Conservation (phyloP, 2,329 filamentous ascomycete genomes). For the Teratosphaeria gauchensis region DNA sequence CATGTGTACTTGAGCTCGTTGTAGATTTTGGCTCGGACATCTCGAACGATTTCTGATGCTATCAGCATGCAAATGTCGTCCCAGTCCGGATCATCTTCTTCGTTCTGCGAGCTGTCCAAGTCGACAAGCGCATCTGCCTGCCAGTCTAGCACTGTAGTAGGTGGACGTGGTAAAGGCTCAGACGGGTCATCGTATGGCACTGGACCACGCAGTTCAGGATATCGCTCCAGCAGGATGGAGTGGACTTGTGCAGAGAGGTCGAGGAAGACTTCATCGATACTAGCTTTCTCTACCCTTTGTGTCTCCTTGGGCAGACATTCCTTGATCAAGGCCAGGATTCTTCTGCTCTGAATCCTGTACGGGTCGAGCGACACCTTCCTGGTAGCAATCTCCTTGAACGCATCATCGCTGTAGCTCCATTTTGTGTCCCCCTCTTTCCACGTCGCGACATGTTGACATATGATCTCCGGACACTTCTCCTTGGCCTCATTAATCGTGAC, state of each 20-base stretch:
- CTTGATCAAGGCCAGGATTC: constrained; percentile 71
- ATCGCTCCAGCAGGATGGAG: constrained; percentile 61
- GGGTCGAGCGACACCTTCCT: constrained; percentile 94
- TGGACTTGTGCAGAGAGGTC: constrained; percentile 83
- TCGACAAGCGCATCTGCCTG: constrained; percentile 71
- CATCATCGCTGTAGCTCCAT: constrained; percentile 84
- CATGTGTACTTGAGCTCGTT: constrained; percentile 76
- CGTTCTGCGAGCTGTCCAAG: constrained; percentile 60
- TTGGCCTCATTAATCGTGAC: constrained; percentile 71
- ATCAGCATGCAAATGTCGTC: constrained; percentile 83
- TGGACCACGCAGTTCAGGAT: constrained; percentile 58
- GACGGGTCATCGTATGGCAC: constrained; percentile 61
- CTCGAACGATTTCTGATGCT: constrained; percentile 78
- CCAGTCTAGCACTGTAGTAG: constrained; percentile 70
- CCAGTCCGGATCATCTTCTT: constrained; percentile 84
- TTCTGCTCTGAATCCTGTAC: constrained; percentile 75
- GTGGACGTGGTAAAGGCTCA: constrained; percentile 63
- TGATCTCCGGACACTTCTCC: constrained; percentile 74
- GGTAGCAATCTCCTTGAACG: constrained; percentile 66
- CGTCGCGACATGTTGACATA: constrained; percentile 87
- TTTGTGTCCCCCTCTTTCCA: constrained; percentile 85
- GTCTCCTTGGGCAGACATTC: constrained; percentile 54
- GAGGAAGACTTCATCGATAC: constrained; percentile 91
- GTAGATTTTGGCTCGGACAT: constrained; percentile 51
- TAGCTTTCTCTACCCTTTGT: constrained; percentile 81